phyloP scores from a whole-genome alignment of 352 stramenopile species.

The Globisporangium sylvaticum region DNA sequence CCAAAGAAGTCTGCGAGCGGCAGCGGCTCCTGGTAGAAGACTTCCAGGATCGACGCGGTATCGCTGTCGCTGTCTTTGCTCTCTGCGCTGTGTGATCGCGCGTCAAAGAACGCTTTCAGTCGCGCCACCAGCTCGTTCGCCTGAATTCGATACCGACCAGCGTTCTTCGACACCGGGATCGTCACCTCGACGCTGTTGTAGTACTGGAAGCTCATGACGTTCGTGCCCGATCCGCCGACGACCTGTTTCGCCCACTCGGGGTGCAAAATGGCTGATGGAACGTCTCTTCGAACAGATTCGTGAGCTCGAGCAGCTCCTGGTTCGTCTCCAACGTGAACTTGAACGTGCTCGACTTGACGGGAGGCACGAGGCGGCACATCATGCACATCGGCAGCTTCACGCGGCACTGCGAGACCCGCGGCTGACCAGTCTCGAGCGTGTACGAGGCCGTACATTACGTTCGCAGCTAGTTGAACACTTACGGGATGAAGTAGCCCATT shows the following conservation, averaged over 20 bases:
- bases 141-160: constrained; percentile 85
- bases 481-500: constrained; percentile 83
- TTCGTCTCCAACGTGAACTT: constrained; percentile 90
- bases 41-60: constrained; percentile 25
- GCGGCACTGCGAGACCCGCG: constrained; percentile 55
- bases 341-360: constrained; percentile 77
- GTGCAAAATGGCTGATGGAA: constrained; percentile 70
- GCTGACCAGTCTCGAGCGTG: constrained; percentile 63
- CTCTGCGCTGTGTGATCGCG: neutral
- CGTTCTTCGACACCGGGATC: constrained; percentile 90
- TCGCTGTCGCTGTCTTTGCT: constrained; percentile 22
- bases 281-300: constrained; percentile 84
- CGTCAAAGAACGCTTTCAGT: constrained; percentile 48
- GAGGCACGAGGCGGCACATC: constrained; percentile 59
- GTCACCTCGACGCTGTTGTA: constrained; percentile 82
- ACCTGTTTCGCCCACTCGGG: constrained; percentile 72
- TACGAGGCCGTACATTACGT: constrained; percentile 79
- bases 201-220: constrained; percentile 88
- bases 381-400: constrained; percentile 78
- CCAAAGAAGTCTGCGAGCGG: constrained; percentile 84
- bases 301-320: constrained; percentile 65
- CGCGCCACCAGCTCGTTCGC: constrained; percentile 70
- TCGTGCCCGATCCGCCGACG: constrained; percentile 48
- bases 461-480: no score
- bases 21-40: constrained; percentile 83